Conservation (phyloP, 192 early-diverging fungal genomes). For the Backusella mclennaniae region DNA sequence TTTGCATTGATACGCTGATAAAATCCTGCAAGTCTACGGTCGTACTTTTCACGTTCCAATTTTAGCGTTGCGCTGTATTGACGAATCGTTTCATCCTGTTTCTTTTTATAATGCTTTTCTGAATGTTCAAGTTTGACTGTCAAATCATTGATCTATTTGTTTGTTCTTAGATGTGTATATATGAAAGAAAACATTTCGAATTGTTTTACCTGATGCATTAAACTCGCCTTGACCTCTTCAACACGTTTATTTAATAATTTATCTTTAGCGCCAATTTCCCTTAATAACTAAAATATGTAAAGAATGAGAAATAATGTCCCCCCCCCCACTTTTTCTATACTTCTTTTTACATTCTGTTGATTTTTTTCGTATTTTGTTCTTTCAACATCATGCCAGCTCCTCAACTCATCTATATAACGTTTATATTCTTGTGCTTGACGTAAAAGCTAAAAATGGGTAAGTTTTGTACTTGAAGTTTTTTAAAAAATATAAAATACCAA, state of each 20-base stretch:
- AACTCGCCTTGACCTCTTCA: neutral
- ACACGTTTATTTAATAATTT: slow-evolving; percentile 6
- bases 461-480: neutral
- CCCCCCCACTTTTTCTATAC: neutral
- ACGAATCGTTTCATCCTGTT: neutral
- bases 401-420: neutral
- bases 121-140: neutral
- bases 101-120: neutral
- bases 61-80: neutral
- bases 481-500: neutral
- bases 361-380: neutral
- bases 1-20: neutral
- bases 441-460: neutral
- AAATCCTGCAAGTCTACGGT: neutral
- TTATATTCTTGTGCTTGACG: slow-evolving; percentile 1
- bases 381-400: slow-evolving; percentile 4
- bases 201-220: neutral
- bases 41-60: slow-evolving; percentile 2
- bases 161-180: neutral
- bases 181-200: neutral
- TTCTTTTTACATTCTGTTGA: neutral
- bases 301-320: neutral
- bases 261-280: neutral
- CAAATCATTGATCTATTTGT: slow-evolving; percentile 3
- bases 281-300: slow-evolving; percentile 4